Percentiles rank a stretch among this genome's conserved stretches.
These are phyloP conservation scores for Lentinula raphanica DNA, from an alignment of 768 basidiomycete species.

Conservation along the genomic window DNA sequence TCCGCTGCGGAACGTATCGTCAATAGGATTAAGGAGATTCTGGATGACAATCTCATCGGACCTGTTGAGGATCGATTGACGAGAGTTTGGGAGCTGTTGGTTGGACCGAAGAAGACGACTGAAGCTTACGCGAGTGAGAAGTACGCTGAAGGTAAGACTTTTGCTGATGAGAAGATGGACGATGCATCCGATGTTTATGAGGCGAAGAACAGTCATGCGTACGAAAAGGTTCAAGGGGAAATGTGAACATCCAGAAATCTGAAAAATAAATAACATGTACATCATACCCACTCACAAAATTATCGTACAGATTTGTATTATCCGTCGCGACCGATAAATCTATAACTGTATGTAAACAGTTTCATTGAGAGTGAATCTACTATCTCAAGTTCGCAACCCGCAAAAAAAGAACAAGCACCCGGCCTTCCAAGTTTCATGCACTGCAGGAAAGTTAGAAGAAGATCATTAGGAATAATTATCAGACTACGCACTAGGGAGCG, in stretches of 20 bases:
- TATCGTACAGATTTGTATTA: not conserved
- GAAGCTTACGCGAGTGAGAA: slow-evolving; percentile 23
- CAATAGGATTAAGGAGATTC: slow-evolving; percentile 55
- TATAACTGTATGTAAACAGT: too few relatives aligned
- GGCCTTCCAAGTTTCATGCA: too few relatives aligned
- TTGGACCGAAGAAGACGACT: slow-evolving; percentile 27
- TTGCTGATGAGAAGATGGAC: not conserved
- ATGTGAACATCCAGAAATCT: not conserved
- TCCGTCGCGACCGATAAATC: too few relatives aligned
- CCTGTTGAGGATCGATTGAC: slow-evolving; percentile 74
- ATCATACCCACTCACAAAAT: too few relatives aligned
- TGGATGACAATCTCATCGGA: slow-evolving; percentile 59
- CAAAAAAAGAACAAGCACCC: too few relatives aligned
- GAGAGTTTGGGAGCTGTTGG: slow-evolving; percentile 40
- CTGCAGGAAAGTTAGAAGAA: too few relatives aligned
- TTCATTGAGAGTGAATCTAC: too few relatives aligned
- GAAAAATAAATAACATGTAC: too few relatives aligned
- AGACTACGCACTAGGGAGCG: too few relatives aligned
- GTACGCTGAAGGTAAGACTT: not conserved
- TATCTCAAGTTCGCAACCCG: too few relatives aligned
- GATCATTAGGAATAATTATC: too few relatives aligned
- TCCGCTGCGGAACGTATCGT: slow-evolving; percentile 54
- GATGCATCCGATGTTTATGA: not conserved
- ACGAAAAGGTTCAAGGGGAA: not conserved
- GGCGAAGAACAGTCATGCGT: not conserved